Base-by-base conservation (phyloP, 2,329 filamentous ascomycete genomes). In the Daldinia sp. region DNA sequence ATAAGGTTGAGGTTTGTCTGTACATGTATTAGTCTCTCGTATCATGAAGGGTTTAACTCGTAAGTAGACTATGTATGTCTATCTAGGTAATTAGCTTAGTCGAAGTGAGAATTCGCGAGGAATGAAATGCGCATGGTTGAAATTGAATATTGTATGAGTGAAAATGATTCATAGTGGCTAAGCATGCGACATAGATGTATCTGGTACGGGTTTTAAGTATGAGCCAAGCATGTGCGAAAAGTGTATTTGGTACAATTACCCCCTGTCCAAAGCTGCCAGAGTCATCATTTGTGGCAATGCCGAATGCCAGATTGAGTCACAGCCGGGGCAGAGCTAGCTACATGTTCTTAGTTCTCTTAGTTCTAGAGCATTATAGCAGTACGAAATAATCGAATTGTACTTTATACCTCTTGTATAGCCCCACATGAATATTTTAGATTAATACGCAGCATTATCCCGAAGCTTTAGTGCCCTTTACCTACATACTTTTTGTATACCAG, bases 241-340 rank as follows among this genome's bases (percentile, higher is more conserved):
- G 18, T 30, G 46, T 51, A 51, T 18, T 33, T 18, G 46, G 26
- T n/a, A 51, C 51, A 15, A 12, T 13, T 15, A 39, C 12, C 35
- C 35, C 35, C 12, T 15, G 12, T 15, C 12, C 13, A 39, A 15
- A 39, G 35, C 35, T 28, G 18, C 26, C 39, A 26, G 55, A 68
- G 66, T 65, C 61, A 66, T 54, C 51, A 6, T 30, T 46, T 63
- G 68, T 65, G 67, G 67, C 67, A 53, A 70, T 62, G 64, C 67
- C 42, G 15, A 65, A 26, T n/a, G 53, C 1, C 51, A 41, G 28
- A 41, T 65, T 68, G 68, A 70, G 64, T 70, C 68, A 70, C 63
- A 44, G 30, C 53, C 51, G 55, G 41, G 59, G 42, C 50, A 41
- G 44, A 41, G 12, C 50, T 41, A 35, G 9, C 20, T 39, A 26